Conservation (phyloP, 2,329 filamentous ascomycete species). For the Biscogniauxia marginata region DNA sequence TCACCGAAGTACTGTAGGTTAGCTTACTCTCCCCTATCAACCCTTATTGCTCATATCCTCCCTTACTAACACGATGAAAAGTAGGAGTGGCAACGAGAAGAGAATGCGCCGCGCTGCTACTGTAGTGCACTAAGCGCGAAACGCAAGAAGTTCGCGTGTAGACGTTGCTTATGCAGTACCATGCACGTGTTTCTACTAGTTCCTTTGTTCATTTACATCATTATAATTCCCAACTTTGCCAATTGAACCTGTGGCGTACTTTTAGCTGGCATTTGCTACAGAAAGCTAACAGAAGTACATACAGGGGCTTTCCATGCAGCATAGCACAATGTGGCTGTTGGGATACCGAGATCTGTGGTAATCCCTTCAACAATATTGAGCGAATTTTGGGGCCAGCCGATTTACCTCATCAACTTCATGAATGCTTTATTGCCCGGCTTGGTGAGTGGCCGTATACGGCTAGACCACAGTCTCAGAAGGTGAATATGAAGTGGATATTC, state of each 20-base stretch:
- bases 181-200: too few species aligned
- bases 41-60: too few species aligned
- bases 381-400: background rate
- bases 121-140: background rate
- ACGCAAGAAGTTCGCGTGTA: background rate
- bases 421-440: background rate
- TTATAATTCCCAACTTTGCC: too few species aligned
- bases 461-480: background rate
- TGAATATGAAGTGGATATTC: background rate
- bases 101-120: background rate
- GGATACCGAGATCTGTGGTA: background rate
- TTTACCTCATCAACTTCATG: background rate
- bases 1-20: background rate
- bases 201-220: too few species aligned
- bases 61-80: background rate
- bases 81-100: background rate
- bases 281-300: background rate
- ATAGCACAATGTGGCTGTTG: background rate
- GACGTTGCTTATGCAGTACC: background rate
- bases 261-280: too few species aligned
- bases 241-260: too few species aligned
- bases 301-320: background rate
- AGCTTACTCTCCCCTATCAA: background rate
- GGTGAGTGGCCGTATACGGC: background rate
- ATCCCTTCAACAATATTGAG: conserved; percentile 1